phyloP scores from a whole-genome alignment of 148 eudicot genomes.

The Rhododendron molle region DNA sequence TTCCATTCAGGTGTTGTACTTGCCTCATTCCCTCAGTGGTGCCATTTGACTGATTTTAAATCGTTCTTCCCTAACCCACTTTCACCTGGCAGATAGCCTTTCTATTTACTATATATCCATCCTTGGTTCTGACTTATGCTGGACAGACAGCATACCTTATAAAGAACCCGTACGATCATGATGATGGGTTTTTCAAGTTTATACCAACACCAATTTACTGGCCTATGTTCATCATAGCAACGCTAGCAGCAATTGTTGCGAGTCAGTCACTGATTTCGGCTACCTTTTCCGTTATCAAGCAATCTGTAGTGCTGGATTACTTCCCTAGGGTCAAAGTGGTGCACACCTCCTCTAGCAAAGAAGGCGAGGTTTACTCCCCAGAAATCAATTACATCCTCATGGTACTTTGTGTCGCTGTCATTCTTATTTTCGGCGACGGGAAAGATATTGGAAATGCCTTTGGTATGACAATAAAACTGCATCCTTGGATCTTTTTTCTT shows the following conservation, averaged over 20 bases:
- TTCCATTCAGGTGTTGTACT: constrained; percentile 49
- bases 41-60: background rate
- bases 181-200: constrained; percentile 60
- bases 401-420: constrained; percentile 59
- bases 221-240: constrained; percentile 64
- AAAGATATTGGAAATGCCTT: constrained; percentile 73
- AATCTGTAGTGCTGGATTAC: constrained; percentile 49
- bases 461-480: constrained; percentile 38
- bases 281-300: constrained; percentile 56
- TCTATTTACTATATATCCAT: constrained; percentile 54
- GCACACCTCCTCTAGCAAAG: constrained; percentile 64
- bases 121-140: constrained; percentile 61
- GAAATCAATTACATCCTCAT: constrained; percentile 71
- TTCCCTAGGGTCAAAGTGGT: constrained; percentile 74
- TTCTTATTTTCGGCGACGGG: constrained; percentile 62
- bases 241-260: constrained; percentile 58
- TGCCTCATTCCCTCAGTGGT: background rate
- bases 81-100: constrained; percentile 49
- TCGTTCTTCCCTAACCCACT: background rate
- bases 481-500: background rate
- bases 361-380: constrained; percentile 77
- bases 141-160: constrained; percentile 81
- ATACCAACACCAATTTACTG: constrained; percentile 62
- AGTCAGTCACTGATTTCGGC: constrained; percentile 64
- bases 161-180: constrained; percentile 44